Conservation (phyloP, 176 grass and related monocot genomes). For the Themeda triandra region DNA sequence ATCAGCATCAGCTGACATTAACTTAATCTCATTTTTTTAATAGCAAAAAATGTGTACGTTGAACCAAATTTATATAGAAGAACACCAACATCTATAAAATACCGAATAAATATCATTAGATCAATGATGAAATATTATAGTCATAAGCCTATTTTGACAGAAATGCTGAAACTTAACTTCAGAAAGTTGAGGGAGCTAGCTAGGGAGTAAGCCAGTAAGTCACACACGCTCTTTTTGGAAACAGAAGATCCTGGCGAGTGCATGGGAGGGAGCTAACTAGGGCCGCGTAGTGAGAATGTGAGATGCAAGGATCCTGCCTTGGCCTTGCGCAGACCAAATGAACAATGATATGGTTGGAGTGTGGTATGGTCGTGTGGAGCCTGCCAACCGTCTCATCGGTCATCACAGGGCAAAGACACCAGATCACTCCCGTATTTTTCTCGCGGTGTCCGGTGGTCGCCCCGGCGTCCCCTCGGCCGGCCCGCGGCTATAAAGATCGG, state of each 20-base stretch:
- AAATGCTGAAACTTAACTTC: no score
- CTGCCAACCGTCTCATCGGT: constrained; percentile 13
- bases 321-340: neutral
- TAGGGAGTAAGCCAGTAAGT: neutral
- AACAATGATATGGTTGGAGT: constrained; percentile 1
- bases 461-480: neutral
- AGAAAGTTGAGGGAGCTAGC: no score
- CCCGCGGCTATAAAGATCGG: constrained; percentile 63
- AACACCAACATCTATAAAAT: no score
- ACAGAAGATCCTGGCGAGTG: constrained; percentile 45
- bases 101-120: no score
- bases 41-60: no score
- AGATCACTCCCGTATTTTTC: constrained; percentile 40
- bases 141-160: no score
- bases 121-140: no score
- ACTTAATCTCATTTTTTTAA: no score
- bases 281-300: no score
- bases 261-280: constrained; percentile 20
- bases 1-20: no score
- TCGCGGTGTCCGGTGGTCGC: constrained; percentile 29
- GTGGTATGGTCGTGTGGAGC: neutral
- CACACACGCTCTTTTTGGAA: neutral
- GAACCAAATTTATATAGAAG: no score
- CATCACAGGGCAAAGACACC: constrained; percentile 10
- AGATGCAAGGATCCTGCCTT: neutral